Percentiles rank a stretch among this genome's conserved stretches.
These are phyloP conservation scores for Carex myosuroides DNA, from an alignment of 176 grass and related monocot species.

Conservation along the genomic window DNA sequence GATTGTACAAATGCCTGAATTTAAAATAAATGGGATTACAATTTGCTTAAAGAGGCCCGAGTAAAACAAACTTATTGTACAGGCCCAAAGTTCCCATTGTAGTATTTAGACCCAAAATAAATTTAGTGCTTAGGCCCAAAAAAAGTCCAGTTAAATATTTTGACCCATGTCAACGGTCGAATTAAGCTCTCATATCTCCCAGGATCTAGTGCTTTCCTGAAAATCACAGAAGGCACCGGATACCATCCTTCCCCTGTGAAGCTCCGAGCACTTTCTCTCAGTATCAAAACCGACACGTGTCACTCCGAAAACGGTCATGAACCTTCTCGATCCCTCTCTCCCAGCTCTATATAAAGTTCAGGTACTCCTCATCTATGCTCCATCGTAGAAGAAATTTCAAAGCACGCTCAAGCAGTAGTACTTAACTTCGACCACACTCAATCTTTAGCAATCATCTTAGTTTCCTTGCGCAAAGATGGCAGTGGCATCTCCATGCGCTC, in stretches of 20 bases:
- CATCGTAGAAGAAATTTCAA: not conserved
- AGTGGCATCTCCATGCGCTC: slow-evolving; percentile 36
- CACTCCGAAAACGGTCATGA: not conserved
- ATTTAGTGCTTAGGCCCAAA: not conserved
- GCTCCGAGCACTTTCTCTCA: not conserved
- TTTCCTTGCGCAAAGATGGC: slow-evolving; percentile 23
- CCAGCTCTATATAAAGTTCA: not conserved
- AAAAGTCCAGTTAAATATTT: not conserved
- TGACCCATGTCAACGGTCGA: not conserved
- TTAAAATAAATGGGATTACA: not conserved
- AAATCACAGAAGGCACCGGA: not conserved
- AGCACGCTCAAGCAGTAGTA: no score
- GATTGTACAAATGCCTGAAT: not conserved
- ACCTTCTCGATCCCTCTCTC: slow-evolving; percentile 8
- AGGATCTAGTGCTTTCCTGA: slow-evolving; percentile 14
- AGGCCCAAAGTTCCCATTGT: not conserved
- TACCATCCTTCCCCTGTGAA: not conserved
- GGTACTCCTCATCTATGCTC: not conserved
- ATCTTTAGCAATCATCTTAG: not conserved
- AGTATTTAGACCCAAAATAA: not conserved
- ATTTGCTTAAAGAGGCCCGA: not conserved
- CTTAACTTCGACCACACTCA: no score
- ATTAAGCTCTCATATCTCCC: not conserved
- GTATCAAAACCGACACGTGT: not conserved
- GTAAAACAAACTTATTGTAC: not conserved